Conservation (phyloP, 108 stramenopile species). For the Pseudonitzschia multiseries region DNA sequence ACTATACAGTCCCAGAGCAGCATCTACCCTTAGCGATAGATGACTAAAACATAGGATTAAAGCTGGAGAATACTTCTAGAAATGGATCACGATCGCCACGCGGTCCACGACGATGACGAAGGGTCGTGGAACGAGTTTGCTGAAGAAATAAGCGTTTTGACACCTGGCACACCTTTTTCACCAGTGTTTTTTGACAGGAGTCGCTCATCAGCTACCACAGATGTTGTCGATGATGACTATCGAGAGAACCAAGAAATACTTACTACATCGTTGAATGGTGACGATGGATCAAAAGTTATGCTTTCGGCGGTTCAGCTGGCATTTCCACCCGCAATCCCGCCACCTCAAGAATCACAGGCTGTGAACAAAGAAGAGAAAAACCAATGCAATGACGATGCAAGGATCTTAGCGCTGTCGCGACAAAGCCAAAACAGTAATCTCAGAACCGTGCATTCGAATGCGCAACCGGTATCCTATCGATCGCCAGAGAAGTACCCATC, state of each 20-base stretch:
- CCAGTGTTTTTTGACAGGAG: neutral
- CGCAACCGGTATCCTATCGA: neutral
- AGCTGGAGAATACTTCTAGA: neutral
- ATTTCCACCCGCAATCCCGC: slow-evolving; percentile 1
- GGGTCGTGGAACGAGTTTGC: neutral
- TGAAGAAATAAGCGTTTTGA: neutral
- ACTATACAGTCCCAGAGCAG: neutral
- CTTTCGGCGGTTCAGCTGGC: neutral
- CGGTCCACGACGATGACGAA: neutral
- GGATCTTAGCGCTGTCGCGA: neutral
- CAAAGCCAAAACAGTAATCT: neutral
- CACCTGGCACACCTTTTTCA: neutral
- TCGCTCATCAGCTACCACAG: neutral
- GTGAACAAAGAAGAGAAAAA: neutral
- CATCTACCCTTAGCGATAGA: neutral
- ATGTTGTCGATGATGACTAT: neutral
- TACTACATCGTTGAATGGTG: neutral
- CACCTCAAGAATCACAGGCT: neutral
- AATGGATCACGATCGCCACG: neutral
- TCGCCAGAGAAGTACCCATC: slow-evolving; percentile 3
- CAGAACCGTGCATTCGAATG: neutral
- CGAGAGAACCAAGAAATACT: neutral
- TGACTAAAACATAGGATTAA: neutral
- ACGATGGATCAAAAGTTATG: neutral
- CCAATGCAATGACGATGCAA: neutral